A percentile compares a stretch with the other conserved stretches of the same genome.
Evolutionary conservation across 202 grass and related monocot species (phyloP).

Genomic region (Schoenoplectus tabernaemontani): DNA sequence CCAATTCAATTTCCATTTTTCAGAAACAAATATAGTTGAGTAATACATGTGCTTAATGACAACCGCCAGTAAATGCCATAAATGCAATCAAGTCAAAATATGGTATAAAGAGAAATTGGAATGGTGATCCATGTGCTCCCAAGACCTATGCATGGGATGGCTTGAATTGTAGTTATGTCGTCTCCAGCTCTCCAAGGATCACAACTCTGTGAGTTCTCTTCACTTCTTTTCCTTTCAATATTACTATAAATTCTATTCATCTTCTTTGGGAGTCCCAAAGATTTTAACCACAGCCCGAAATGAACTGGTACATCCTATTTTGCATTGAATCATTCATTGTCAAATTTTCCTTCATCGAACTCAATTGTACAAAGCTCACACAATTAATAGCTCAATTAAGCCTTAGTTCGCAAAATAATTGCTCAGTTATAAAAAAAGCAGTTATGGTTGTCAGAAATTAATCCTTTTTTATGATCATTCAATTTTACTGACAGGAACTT

Average conservation of each 20-base stretch:
- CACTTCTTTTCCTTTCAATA: not conserved
- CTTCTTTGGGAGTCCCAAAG: not conserved
- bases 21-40: not conserved
- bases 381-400: not conserved
- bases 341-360: not conserved
- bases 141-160: slow-evolving; percentile 47
- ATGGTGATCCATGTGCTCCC: slow-evolving; percentile 51
- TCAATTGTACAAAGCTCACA: not conserved
- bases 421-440: not conserved
- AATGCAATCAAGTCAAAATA: slow-evolving; percentile 42
- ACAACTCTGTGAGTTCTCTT: slow-evolving; percentile 39
- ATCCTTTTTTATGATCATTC: not conserved
- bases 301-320: not conserved
- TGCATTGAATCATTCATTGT: not conserved
- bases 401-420: not conserved
- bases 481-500: not conserved
- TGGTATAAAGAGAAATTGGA: slow-evolving; percentile 44
- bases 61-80: slow-evolving; percentile 48
- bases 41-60: slow-evolving; percentile 1
- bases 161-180: slow-evolving; percentile 42
- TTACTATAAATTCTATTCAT: not conserved
- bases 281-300: slow-evolving; percentile 14
- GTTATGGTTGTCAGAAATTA: not conserved
- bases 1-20: not conserved
- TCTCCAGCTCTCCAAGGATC: slow-evolving; percentile 36